phyloP scores from a whole-genome alignment of 805 yeast species.

The Candida corydali region DNA sequence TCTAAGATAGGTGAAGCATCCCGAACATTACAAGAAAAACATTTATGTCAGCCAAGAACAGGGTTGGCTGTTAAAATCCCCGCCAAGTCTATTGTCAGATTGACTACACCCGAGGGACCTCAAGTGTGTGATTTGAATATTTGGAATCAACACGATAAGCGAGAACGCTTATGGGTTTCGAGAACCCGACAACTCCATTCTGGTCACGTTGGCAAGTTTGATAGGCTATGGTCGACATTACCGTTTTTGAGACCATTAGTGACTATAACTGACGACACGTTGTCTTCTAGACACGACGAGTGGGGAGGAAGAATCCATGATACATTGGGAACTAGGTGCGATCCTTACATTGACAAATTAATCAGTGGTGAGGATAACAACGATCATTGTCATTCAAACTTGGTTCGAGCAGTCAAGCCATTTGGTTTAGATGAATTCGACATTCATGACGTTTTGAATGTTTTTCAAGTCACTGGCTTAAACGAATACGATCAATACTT shows the following conservation, averaged over 20 bases:
- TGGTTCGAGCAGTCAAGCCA: slow-evolving; percentile 56
- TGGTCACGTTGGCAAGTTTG: slow-evolving; percentile 58
- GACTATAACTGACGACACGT: slow-evolving; percentile 59
- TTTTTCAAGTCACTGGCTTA: slow-evolving; percentile 66
- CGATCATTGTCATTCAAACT: slow-evolving; percentile 64
- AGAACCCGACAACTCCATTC: slow-evolving; percentile 64
- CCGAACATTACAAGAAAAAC: slow-evolving; percentile 39
- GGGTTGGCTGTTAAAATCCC: slow-evolving; percentile 65
- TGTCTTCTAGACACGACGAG: slow-evolving; percentile 53
- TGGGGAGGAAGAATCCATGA: slow-evolving; percentile 68
- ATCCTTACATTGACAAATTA: slow-evolving; percentile 62
- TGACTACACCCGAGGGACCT: slow-evolving; percentile 65
- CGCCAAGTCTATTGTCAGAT: slow-evolving; percentile 53
- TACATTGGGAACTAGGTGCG: slow-evolving; percentile 64
- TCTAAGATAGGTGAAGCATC: slow-evolving; percentile 39
- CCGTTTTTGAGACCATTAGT: slow-evolving; percentile 64
- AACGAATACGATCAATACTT: slow-evolving; percentile 63
- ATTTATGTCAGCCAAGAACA: slow-evolving; percentile 49
- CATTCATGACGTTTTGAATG: slow-evolving; percentile 66
- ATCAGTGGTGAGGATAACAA: slow-evolving; percentile 63
- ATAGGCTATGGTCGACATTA: slow-evolving; percentile 60
- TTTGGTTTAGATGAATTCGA: slow-evolving; percentile 61
- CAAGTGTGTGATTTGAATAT: slow-evolving; percentile 68
- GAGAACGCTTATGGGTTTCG: slow-evolving; percentile 68
- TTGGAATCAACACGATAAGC: slow-evolving; percentile 58